Evolutionary conservation across 176 grass and related monocot genomes (phyloP).

Genomic region (Oryza glumipatula): DNA sequence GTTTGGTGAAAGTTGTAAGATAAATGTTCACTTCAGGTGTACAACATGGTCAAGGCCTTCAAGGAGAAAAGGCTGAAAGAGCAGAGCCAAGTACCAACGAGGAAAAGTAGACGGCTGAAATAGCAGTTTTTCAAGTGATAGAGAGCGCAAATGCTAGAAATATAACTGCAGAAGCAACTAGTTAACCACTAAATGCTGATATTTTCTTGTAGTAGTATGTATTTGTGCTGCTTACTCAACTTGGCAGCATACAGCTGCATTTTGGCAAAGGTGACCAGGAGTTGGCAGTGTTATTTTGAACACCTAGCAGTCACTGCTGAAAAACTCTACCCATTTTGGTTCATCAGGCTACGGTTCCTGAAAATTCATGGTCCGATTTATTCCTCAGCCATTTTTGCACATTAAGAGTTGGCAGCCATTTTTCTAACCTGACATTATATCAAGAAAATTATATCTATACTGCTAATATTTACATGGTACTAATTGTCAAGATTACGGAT

Average conservation of each 20-base stretch:
- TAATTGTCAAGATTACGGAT: too few species aligned
- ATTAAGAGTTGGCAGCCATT: background rate
- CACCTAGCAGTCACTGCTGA: background rate
- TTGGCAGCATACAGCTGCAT: too few species aligned
- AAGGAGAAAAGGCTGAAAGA: slow-evolving; percentile 52
- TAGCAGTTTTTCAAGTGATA: slow-evolving; percentile 19
- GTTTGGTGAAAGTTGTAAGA: slow-evolving; percentile 1
- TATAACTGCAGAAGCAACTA: background rate
- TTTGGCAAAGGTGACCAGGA: too few species aligned
- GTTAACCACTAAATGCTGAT: background rate
- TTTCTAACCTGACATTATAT: too few species aligned
- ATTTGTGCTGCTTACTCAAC: background rate
- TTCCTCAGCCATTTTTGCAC: background rate
- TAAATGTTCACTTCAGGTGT: slow-evolving; percentile 59
- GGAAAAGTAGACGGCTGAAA: slow-evolving; percentile 52
- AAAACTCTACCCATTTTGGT: background rate
- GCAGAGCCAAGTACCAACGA: slow-evolving; percentile 33
- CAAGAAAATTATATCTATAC: too few species aligned
- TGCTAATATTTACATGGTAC: too few species aligned
- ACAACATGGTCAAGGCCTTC: slow-evolving; percentile 80
- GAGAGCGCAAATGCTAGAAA: background rate
- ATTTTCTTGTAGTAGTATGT: slow-evolving; percentile 12
- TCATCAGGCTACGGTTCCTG: background rate
- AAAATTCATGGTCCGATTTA: background rate
- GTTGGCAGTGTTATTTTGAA: background rate